Conservation (phyloP, 768 basidiomycete species). For the Chalciporus sphaerocephalus region DNA sequence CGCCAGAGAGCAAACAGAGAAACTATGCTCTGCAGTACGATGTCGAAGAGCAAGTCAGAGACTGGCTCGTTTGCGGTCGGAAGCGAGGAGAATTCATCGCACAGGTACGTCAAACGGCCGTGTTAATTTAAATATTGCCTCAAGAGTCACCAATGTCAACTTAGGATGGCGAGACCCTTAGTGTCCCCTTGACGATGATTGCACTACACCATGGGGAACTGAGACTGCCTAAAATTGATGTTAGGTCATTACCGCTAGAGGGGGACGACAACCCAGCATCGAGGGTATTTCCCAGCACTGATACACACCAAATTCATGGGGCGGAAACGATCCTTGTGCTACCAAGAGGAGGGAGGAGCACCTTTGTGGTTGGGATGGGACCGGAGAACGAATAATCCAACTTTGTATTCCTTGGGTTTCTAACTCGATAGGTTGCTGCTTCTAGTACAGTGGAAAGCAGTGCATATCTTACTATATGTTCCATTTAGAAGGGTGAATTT, state of each 20-base stretch:
- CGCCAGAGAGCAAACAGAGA: conserved; percentile 37
- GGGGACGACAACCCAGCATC: conserved; percentile 56
- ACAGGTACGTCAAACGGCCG: conserved; percentile 42
- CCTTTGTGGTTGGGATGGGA: conserved; percentile 77
- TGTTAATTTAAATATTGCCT: background rate
- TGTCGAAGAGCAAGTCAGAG: conserved; percentile 71
- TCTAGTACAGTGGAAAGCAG: background rate
- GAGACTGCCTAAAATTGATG: conserved; percentile 64
- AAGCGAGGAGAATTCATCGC: conserved; percentile 83
- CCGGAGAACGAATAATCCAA: conserved; percentile 17
- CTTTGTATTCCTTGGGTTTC: background rate
- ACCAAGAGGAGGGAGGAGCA: conserved; percentile 77
- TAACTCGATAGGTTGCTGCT: background rate
- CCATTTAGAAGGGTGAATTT: conserved; percentile 5
- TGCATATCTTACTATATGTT: background rate
- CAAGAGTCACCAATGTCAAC: conserved; percentile 3
- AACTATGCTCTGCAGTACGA: conserved; percentile 70
- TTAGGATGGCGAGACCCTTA: conserved; percentile 60
- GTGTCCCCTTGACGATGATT: conserved; percentile 70
- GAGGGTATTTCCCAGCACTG: conserved; percentile 56
- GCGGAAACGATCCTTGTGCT: conserved; percentile 78
- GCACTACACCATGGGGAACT: conserved; percentile 83
- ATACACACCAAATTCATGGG: conserved; percentile 82
- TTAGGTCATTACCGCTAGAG: conserved; percentile 54
- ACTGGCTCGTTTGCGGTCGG: conserved; percentile 87